Percentiles rank a stretch among this genome's conserved stretches.
phyloP scores from a whole-genome alignment of 2,329 filamentous ascomycete genomes.

The Lachnellula subtilissima region DNA sequence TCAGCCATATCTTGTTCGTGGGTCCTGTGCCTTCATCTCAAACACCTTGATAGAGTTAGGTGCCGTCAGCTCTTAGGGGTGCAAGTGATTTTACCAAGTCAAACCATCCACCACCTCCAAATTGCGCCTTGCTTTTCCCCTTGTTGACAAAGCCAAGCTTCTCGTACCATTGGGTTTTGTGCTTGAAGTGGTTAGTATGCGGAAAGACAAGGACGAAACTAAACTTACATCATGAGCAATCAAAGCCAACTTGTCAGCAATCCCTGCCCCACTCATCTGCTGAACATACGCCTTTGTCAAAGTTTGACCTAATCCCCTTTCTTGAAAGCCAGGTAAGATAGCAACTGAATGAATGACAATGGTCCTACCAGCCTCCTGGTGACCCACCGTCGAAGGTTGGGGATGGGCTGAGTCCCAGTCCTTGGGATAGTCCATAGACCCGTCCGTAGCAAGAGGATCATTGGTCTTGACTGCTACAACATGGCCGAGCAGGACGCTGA shows the following conservation, averaged over 20 bases:
- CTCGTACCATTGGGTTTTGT: conserved; percentile 70
- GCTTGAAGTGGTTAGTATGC: conserved; percentile 34
- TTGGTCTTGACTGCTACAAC: conserved; percentile 69
- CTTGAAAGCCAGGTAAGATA: conserved; percentile 70
- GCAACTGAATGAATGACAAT: conserved; percentile 80
- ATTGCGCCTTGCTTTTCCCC: conserved; percentile 64
- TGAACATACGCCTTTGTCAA: conserved; percentile 74
- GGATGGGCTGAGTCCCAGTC: conserved; percentile 54
- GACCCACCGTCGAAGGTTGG: conserved; percentile 51
- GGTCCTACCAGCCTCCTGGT: conserved; percentile 68
- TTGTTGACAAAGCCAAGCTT: conserved; percentile 66
- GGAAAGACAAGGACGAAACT: neutral
- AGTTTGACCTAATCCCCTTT: conserved; percentile 67
- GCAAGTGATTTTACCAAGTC: conserved; percentile 60
- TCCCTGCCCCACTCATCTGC: conserved; percentile 63
- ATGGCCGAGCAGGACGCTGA: conserved; percentile 68
- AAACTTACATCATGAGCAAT: conserved; percentile 65
- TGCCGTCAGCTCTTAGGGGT: neutral
- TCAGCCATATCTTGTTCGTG: conserved; percentile 28
- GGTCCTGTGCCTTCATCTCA: conserved; percentile 25
- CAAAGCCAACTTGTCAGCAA: conserved; percentile 69
- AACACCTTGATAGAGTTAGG: conserved; percentile 18
- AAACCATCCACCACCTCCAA: conserved; percentile 76
- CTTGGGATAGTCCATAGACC: conserved; percentile 68
- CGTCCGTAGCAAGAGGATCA: conserved; percentile 61